Base-by-base conservation (phyloP, 2,329 filamentous ascomycete genomes). In the Ophiognomonia clavigignenti-juglandacearum region DNA sequence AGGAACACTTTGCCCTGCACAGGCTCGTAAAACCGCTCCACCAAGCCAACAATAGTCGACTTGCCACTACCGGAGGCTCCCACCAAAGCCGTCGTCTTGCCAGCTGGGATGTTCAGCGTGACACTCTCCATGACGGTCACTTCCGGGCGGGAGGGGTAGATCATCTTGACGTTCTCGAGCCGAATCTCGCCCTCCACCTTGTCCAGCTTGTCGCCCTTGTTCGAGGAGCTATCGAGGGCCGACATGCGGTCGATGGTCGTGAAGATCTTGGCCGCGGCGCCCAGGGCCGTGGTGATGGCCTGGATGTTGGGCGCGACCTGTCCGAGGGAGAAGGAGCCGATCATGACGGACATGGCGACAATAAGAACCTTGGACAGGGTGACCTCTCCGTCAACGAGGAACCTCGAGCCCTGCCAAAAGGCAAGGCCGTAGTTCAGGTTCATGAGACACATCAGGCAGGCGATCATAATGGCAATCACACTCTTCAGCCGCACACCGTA, bases 11-110 rank as follows among this genome's bases (percentile, higher is more conserved):
- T 69, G 19, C 93, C 93, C 24, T 78, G 78, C 27, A 96, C 87
- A 0, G 92, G 92, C 48, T 91, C 82, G 63, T 98, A 98, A 64
- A 97, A 97, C 16, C 93, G 82, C 67, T 97, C 92, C 1, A 97
- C 83, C 18, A 98, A 74, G 11, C 92, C 92, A 23, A 97, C 86
- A 52, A 97, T 91, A 0, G 93, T 97, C 59, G 86, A 92, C 69
- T 97, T 98, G 39, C 93, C 93, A 32, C 87, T 95, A 10, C 92
- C 93, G 10, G 92, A 97, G 1, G 92, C 88, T 48, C 93, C 93
- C 6, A 98, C 93, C 7, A 98, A 72, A 1, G 93, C 93, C 3
- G 92, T 96, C 16, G 87, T 90, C 70, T 96, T 95, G 18, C 92
- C 91, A 3, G 91, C 87, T 2, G 90, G 89, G 31, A 97, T 85